Evolutionary conservation across 441 rosid species (phyloP), one percentile per base, ranked within the genome.

Genomic region (Melastoma candidum): DNA sequence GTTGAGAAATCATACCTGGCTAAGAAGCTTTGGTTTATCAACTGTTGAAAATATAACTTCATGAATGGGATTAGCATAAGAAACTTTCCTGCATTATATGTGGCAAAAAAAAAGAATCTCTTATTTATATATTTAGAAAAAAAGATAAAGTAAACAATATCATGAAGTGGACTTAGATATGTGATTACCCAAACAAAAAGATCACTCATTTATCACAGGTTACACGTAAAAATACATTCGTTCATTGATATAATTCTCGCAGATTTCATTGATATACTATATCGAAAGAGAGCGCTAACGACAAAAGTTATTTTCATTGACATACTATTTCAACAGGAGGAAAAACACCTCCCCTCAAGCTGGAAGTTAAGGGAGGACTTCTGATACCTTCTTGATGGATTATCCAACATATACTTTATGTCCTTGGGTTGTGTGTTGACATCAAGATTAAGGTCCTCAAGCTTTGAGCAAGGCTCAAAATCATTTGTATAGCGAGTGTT

Each of bases 21-120:
- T 80, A 63, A 82, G 87, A 71, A 82, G 82, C 79, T 85, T 85
- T 47, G 87, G 90, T 68, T 73, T 85, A 71, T 85, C 95, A 48
- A 74, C 53, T 1, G 85, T 75, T 51, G 84, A 85, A 76, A 85
- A 85, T 64, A 78, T 72, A 49, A 85, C 84, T 79, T 85, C 90
- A 59, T 85, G 87, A 56, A 74, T 67, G 45, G 80, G 83, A 53
- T 68, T 50, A 53, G 59, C 61, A 29, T 59, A 46, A 45, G 27
- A 39, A 36, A 70, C 76, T 64, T 68, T 66, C 79, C 95, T 85
- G 81, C 77, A 75, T 48, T 61, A 53, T 29, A 55, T 62, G 54
- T 61, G 45, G 47, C 55, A 57, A 46, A 36, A 11, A 27, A 51
- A 3, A 14, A 51, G 45, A 39, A 41, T 12, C 41, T 44, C 27